Percentiles rank a stretch among this genome's conserved stretches.
These are phyloP conservation scores for Astrephomene gubernaculifera DNA, from an alignment of 139 green algal species.

Conservation along the genomic window DNA sequence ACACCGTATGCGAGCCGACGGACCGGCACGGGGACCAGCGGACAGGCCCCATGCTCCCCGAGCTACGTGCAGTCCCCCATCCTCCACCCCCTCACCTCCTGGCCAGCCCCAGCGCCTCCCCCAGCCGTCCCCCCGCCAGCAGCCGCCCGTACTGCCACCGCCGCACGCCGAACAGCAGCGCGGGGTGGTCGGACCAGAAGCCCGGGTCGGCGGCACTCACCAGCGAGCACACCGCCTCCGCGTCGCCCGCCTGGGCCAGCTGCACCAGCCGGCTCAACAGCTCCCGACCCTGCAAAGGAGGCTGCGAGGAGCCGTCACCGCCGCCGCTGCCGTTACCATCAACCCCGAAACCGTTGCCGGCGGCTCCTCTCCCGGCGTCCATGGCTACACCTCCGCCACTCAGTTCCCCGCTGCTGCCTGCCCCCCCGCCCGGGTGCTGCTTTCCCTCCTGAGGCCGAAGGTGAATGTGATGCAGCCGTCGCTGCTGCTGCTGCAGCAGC, in stretches of 20 bases:
- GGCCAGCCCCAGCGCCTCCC: conserved; percentile 41
- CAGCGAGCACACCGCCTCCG: conserved; percentile 34
- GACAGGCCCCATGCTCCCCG: background rate
- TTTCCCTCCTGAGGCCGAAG: too few species aligned
- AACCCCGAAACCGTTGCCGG: too few species aligned
- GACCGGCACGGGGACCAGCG: background rate
- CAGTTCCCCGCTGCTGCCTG: background rate
- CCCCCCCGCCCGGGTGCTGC: too few species aligned
- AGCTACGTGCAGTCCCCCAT: background rate
- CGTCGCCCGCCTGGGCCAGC: conserved; percentile 37
- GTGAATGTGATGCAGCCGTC: too few species aligned
- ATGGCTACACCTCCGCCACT: background rate
- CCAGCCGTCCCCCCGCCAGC: conserved; percentile 7
- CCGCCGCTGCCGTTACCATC: background rate
- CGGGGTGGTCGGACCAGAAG: conserved; percentile 26
- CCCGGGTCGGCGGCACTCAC: conserved; percentile 8
- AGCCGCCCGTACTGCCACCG: conserved; percentile 27
- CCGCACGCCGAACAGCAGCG: conserved; percentile 45
- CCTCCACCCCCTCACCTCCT: conserved; percentile 3
- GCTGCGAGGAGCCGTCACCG: background rate
- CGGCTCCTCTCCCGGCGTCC: background rate
- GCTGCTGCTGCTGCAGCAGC: background rate
- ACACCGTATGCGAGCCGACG: background rate
- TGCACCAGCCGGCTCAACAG: background rate
- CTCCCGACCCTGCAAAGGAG: background rate